phyloP scores from a whole-genome alignment of 108 stramenopile genomes.

The Stephanodiscus minutulus region DNA sequence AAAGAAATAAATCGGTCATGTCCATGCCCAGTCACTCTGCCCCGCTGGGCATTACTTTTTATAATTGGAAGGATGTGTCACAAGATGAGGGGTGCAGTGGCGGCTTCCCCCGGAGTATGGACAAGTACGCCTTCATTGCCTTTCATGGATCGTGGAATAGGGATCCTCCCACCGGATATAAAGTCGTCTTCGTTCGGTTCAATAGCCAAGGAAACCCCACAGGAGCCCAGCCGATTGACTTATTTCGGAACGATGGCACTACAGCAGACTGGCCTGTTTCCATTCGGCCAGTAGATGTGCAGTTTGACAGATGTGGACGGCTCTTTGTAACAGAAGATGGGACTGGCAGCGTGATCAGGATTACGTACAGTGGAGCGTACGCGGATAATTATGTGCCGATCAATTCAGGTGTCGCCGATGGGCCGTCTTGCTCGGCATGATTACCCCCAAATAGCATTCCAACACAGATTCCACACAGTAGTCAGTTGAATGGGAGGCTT shows the following conservation, averaged over 20 bases:
- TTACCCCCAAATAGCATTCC: background rate
- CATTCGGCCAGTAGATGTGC: conserved; percentile 76
- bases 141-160: conserved; percentile 84
- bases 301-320: conserved; percentile 75
- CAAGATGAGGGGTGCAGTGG: conserved; percentile 27
- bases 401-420: conserved; percentile 42
- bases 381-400: conserved; percentile 16
- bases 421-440: conserved; percentile 15
- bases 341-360: conserved; percentile 43
- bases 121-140: conserved; percentile 75
- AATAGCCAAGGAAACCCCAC: conserved; percentile 53
- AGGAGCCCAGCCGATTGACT: conserved; percentile 51
- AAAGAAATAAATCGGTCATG: conserved; percentile 48
- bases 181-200: conserved; percentile 70
- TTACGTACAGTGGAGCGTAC: conserved; percentile 32
- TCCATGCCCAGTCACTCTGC: conserved; percentile 79
- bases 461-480: background rate
- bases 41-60: conserved; percentile 79
- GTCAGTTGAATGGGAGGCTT: too few relatives aligned
- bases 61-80: conserved; percentile 48
- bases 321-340: conserved; percentile 72
- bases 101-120: conserved; percentile 60
- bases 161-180: conserved; percentile 76
- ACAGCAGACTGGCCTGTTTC: conserved; percentile 58
- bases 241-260: conserved; percentile 56